phyloP scores from a whole-genome alignment of 371 early-diverging fungal species.

The Rhizopus delemar region DNA sequence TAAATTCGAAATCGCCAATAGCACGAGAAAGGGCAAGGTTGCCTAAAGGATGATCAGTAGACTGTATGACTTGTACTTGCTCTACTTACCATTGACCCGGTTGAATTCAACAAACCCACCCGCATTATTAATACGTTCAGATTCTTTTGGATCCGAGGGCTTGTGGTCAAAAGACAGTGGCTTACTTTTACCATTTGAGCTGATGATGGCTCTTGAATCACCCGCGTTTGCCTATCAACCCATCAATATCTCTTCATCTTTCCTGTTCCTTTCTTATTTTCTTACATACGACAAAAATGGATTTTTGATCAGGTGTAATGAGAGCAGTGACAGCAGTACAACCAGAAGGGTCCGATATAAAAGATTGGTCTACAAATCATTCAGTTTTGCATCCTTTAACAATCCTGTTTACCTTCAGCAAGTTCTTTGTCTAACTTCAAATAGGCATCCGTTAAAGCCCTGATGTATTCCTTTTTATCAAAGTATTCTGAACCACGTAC shows the following conservation, averaged over 20 bases:
- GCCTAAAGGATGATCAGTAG: conserved; percentile 33
- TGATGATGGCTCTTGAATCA: conserved; percentile 69
- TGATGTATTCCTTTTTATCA: conserved; percentile 61
- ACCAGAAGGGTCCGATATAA: conserved; percentile 81
- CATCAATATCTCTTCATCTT: not conserved
- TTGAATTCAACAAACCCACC: conserved; percentile 96
- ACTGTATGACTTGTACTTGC: not conserved
- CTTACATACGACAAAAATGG: conserved; percentile 36
- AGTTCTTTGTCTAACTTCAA: conserved; percentile 78
- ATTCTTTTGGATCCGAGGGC: conserved; percentile 77
- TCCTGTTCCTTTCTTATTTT: not conserved
- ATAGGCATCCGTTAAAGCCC: conserved; percentile 81
- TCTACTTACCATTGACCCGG: conserved; percentile 82
- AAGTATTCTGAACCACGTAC: conserved; percentile 71
- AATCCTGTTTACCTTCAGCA: conserved; percentile 53
- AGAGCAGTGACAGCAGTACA: conserved; percentile 86
- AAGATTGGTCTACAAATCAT: conserved; percentile 61
- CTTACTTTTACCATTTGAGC: conserved; percentile 66
- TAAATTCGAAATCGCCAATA: conserved; percentile 95
- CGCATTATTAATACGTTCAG: conserved; percentile 76
- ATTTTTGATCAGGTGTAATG: conserved; percentile 39
- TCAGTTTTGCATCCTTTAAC: not conserved
- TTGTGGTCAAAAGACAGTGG: conserved; percentile 92
- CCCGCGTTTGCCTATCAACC: conserved; percentile 10
- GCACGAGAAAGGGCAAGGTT: conserved; percentile 93